Conservation (phyloP, 2,329 filamentous ascomycete species). For the Nigrospora sphaerica region DNA sequence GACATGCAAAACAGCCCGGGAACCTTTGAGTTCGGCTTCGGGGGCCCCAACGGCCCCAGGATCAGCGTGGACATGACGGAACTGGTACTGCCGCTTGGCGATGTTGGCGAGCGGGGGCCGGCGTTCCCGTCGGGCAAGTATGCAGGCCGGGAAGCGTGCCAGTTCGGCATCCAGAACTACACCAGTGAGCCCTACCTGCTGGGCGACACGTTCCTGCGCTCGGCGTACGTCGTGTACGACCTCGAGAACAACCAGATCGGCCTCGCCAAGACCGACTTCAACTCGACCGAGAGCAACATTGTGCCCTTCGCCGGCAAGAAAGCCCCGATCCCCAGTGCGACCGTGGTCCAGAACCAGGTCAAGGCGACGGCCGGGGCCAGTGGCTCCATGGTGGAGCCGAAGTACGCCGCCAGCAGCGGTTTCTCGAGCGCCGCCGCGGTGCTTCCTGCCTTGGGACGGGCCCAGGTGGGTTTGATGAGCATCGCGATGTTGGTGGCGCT, state of each 20-base stretch:
- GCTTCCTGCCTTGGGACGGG: constrained; percentile 12
- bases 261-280: constrained; percentile 49
- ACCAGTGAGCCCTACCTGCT: constrained; percentile 36
- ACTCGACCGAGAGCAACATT: constrained; percentile 41
- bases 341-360: constrained; percentile 30
- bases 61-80: constrained; percentile 50
- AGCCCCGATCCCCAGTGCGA: constrained; percentile 44
- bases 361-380: constrained; percentile 14
- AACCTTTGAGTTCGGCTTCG: constrained; percentile 48
- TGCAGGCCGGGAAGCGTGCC: constrained; percentile 38
- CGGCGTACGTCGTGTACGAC: constrained; percentile 55
- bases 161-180: constrained; percentile 50
- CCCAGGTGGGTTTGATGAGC: constrained; percentile 17
- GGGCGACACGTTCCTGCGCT: constrained; percentile 52
- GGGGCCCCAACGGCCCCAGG: constrained; percentile 36
- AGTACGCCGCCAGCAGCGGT: constrained; percentile 26
- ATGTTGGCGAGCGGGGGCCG: constrained; percentile 16
- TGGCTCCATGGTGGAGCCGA: constrained; percentile 14
- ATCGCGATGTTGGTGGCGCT: constrained; percentile 21
- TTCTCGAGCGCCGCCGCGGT: constrained; percentile 19
- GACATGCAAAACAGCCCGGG: constrained; percentile 34
- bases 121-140: constrained; percentile 33
- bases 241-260: constrained; percentile 49
- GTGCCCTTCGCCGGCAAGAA: constrained; percentile 41
- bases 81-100: constrained; percentile 38